A percentile compares a stretch with the other conserved stretches of the same genome.
These are phyloP conservation scores for Mycena kentingensis DNA, from an alignment of 768 basidiomycete species.

Conservation along the genomic window DNA sequence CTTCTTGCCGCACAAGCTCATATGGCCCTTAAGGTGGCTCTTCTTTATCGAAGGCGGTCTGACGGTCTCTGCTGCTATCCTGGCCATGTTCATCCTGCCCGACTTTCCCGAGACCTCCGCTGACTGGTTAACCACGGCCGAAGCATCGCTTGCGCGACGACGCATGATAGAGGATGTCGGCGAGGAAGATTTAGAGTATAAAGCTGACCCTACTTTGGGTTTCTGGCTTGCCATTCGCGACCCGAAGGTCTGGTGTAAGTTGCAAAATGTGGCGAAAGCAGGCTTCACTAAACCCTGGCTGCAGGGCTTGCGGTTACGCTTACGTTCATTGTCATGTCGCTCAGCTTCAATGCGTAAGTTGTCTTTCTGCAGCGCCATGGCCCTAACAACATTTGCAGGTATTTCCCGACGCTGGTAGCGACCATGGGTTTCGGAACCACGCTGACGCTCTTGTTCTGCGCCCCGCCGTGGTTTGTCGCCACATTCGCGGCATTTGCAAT, in stretches of 20 bases:
- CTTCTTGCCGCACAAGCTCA: neutral
- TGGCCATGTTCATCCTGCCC: slow-evolving; percentile 66
- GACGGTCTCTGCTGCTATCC: slow-evolving; percentile 51
- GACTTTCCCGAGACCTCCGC: slow-evolving; percentile 65
- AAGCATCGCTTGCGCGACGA: slow-evolving; percentile 55
- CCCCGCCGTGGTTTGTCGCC: slow-evolving; percentile 66
- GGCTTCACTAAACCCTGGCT: neutral
- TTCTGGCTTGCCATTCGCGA: slow-evolving; percentile 65
- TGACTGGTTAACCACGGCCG: slow-evolving; percentile 58
- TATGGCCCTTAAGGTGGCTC: slow-evolving; percentile 52
- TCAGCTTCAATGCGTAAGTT: slow-evolving; percentile 59
- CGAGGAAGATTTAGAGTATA: slow-evolving; percentile 20
- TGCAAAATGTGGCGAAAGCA: slow-evolving; percentile 38
- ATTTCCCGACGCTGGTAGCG: slow-evolving; percentile 69
- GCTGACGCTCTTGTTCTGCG: slow-evolving; percentile 58
- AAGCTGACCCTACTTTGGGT: slow-evolving; percentile 35
- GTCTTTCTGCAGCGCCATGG: neutral
- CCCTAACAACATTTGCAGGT: slow-evolving; percentile 26
- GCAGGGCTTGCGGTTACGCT: slow-evolving; percentile 39
- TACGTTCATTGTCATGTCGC: slow-evolving; percentile 48
- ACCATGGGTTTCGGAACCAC: slow-evolving; percentile 71
- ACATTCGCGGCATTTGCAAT: slow-evolving; percentile 55
- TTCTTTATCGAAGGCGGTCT: slow-evolving; percentile 69
- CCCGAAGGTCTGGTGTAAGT: slow-evolving; percentile 68
- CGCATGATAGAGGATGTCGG: slow-evolving; percentile 64